Percentiles rank a stretch among this genome's conserved stretches.
phyloP scores from a whole-genome alignment of 2,329 filamentous ascomycete species.

The Arthrobotrys musiformis region DNA sequence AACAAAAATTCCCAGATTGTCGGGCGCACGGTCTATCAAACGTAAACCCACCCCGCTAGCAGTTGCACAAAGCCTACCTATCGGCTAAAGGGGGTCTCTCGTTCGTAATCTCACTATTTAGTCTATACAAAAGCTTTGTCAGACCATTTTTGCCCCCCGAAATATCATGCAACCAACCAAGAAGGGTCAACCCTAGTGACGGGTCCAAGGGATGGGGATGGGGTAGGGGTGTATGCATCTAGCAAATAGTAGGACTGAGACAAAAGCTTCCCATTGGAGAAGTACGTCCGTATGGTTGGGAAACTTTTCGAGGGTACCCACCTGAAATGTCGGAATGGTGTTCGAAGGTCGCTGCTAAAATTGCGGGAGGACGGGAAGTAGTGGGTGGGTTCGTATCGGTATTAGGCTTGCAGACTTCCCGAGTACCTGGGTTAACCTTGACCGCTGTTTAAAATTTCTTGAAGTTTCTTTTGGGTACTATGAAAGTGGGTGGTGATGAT shows the following conservation, averaged over 20 bases:
- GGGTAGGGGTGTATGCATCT: background rate
- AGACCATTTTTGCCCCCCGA: slow-evolving; percentile 2
- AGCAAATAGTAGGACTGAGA: slow-evolving; percentile 18
- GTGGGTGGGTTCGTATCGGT: slow-evolving; percentile 8
- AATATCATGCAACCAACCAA: background rate
- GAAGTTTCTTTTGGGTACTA: background rate
- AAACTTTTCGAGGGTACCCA: slow-evolving; percentile 10
- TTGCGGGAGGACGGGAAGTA: slow-evolving; percentile 21
- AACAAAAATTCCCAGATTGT: background rate
- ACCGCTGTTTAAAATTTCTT: background rate
- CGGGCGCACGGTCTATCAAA: background rate
- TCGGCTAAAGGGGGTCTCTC: background rate
- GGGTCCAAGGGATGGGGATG: background rate
- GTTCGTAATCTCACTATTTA: slow-evolving; percentile 15
- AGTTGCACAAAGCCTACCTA: slow-evolving; percentile 6
- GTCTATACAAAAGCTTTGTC: slow-evolving; percentile 21
- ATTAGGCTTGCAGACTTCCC: slow-evolving; percentile 1
- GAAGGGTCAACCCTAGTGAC: background rate
- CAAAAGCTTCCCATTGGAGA: slow-evolving; percentile 27
- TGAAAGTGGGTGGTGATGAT: background rate
- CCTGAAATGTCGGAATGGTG: background rate
- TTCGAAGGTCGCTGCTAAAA: background rate
- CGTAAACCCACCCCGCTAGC: background rate
- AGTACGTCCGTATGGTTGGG: slow-evolving; percentile 37
- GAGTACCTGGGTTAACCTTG: slow-evolving; percentile 15